Evolutionary conservation across 768 basidiomycete species (phyloP).

Genomic region (Suillus tomentosus): DNA sequence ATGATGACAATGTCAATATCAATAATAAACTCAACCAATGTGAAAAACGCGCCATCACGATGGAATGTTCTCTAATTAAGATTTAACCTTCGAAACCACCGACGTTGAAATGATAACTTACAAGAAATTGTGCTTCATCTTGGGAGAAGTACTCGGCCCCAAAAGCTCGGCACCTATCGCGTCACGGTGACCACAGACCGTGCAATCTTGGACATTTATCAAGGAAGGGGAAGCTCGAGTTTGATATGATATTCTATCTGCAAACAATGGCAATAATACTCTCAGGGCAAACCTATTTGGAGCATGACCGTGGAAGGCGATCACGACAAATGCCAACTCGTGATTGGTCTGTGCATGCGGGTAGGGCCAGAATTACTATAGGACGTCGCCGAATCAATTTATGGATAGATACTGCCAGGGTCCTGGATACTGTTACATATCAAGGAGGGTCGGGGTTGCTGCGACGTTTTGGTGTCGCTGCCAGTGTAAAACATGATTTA

Average conservation of each 20-base stretch:
- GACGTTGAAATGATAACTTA: not conserved
- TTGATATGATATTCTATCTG: not conserved
- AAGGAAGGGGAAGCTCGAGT: not conserved
- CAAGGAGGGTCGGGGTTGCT: not conserved
- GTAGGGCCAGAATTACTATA: too few relatives aligned
- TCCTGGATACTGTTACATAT: not conserved
- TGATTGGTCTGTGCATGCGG: not conserved
- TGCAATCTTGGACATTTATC: not conserved
- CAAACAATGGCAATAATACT: not conserved
- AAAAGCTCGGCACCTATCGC: not conserved
- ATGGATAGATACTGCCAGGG: not conserved
- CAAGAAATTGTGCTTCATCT: not conserved
- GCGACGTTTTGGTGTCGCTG: not conserved
- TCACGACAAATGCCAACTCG: not conserved
- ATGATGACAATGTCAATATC: not conserved
- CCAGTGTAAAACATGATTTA: not conserved
- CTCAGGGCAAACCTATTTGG: not conserved
- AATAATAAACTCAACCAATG: not conserved
- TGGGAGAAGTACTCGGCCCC: not conserved
- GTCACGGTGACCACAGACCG: not conserved
- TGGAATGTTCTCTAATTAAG: not conserved
- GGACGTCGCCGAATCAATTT: not conserved
- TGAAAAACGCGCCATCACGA: not conserved
- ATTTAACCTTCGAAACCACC: not conserved
- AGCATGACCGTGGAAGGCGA: not conserved